These are phyloP conservation scores for Thraustotheca clavata DNA, from an alignment of 352 stramenopile species.

Conservation along the genomic window DNA sequence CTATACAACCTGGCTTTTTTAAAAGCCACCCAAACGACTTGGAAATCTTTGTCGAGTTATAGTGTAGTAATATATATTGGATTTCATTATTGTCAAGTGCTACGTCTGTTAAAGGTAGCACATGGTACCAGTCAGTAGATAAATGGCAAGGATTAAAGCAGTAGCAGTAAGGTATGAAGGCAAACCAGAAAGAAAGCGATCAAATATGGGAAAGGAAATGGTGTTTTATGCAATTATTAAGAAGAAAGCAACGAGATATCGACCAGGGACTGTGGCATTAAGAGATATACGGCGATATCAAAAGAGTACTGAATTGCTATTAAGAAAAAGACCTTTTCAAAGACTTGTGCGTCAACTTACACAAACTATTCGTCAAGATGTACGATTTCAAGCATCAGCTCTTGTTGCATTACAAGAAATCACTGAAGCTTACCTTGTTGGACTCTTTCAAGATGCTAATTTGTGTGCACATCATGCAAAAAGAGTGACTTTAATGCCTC, in stretches of 20 bases:
- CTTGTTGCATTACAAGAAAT: conserved; percentile 91
- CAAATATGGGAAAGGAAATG: conserved; percentile 59
- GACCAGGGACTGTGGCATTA: conserved; percentile 23
- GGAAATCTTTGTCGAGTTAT: too few relatives aligned
- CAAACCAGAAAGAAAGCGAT: conserved; percentile 40
- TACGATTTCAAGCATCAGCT: conserved; percentile 88
- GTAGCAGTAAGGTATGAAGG: conserved; percentile 27
- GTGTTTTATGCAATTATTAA: conserved; percentile 55
- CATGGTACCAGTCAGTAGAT: too few relatives aligned
- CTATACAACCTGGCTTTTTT: not conserved
- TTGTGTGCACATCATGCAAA: conserved; percentile 25
- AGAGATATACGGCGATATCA: conserved; percentile 28
- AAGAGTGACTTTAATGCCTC: conserved; percentile 15
- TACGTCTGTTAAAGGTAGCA: too few relatives aligned
- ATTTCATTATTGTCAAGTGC: too few relatives aligned
- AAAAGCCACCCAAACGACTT: conserved; percentile 10
- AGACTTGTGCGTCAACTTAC: conserved; percentile 27
- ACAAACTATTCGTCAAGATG: conserved; percentile 65
- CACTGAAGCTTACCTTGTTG: conserved; percentile 91
- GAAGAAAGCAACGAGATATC: conserved; percentile 40
- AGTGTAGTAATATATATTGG: too few relatives aligned
- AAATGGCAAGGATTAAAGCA: conserved; percentile 37
- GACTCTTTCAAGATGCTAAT: conserved; percentile 92
- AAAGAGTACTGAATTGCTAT: conserved; percentile 26
- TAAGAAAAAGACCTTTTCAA: conserved; percentile 27